phyloP scores from a whole-genome alignment of 108 stramenopile species.

The Cyclotella baltica region DNA sequence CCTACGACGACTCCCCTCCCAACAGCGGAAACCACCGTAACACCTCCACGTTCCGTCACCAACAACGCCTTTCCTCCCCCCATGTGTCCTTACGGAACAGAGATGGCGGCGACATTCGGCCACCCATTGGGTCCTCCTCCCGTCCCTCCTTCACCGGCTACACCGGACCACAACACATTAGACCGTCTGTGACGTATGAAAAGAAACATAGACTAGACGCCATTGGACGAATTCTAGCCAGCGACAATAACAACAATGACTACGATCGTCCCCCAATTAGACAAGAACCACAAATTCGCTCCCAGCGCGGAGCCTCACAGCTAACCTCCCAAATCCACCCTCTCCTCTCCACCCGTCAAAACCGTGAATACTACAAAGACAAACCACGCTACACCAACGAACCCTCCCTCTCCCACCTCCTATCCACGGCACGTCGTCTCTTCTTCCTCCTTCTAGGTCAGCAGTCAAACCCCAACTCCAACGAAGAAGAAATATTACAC shows the following conservation, averaged over 20 bases:
- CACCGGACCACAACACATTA: not conserved
- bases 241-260: not conserved
- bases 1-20: slow-evolving; percentile 16
- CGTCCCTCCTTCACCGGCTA: not conserved
- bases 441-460: slow-evolving; percentile 35
- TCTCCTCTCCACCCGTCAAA: slow-evolving; percentile 14
- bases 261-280: slow-evolving; percentile 2
- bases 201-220: slow-evolving; percentile 2
- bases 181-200: not conserved
- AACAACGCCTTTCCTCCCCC: not conserved
- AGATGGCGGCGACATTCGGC: not conserved
- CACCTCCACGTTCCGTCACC: slow-evolving; percentile 3
- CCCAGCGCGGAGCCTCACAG: slow-evolving; percentile 23
- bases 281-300: not conserved
- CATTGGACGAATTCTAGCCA: slow-evolving; percentile 1
- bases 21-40: slow-evolving; percentile 10
- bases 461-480: slow-evolving; percentile 12
- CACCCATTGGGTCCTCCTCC: not conserved
- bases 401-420: slow-evolving; percentile 6
- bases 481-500: slow-evolving; percentile 34
- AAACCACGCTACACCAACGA: slow-evolving; percentile 3
- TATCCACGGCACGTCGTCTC: slow-evolving; percentile 23
- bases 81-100: not conserved
- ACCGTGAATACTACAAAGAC: slow-evolving; percentile 18
- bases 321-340: slow-evolving; percentile 41